phyloP scores from a whole-genome alignment of 2,329 filamentous ascomycete genomes.

The Aspergillus sp. region DNA sequence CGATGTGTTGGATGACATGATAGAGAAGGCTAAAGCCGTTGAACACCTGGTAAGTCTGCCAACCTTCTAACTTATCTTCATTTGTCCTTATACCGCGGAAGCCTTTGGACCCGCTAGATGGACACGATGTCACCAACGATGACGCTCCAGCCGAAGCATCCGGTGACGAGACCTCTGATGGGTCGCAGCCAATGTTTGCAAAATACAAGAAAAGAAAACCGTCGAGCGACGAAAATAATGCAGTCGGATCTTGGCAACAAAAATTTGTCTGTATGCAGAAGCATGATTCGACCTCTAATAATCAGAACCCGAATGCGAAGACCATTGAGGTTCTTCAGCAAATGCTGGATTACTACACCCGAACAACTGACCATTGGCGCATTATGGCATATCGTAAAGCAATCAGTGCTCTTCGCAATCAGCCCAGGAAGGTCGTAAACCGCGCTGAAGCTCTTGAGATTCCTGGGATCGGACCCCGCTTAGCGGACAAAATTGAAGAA shows the following conservation, averaged over 20 bases:
- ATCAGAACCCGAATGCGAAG: constrained; percentile 67
- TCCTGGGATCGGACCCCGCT: constrained; percentile 66
- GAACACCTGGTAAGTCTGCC: constrained; percentile 53
- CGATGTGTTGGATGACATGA: constrained; percentile 65
- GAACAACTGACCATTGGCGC: constrained; percentile 76
- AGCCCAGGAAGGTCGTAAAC: constrained; percentile 63
- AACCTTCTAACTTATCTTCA: not conserved
- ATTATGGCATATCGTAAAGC: constrained; percentile 73
- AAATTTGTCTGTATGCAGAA: constrained; percentile 62
- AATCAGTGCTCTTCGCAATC: constrained; percentile 69
- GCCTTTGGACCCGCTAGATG: constrained; percentile 34
- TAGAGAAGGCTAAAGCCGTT: constrained; percentile 61
- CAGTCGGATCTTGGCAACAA: constrained; percentile 35
- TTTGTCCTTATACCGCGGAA: constrained; percentile 21
- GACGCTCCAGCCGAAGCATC: constrained; percentile 18
- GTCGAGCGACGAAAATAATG: constrained; percentile 2
- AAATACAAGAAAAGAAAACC: constrained; percentile 15
- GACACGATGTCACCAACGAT: constrained; percentile 18
- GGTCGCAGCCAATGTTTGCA: constrained; percentile 17
- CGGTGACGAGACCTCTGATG: constrained; percentile 14
- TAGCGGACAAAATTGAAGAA: constrained; percentile 87
- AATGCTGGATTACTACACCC: constrained; percentile 76
- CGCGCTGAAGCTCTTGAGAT: constrained; percentile 68
- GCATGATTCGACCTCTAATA: constrained; percentile 44
- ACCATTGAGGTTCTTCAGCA: constrained; percentile 76